Evolutionary conservation across 192 early-diverging fungal species (phyloP).

Genomic region (Coemansia sp.): DNA sequence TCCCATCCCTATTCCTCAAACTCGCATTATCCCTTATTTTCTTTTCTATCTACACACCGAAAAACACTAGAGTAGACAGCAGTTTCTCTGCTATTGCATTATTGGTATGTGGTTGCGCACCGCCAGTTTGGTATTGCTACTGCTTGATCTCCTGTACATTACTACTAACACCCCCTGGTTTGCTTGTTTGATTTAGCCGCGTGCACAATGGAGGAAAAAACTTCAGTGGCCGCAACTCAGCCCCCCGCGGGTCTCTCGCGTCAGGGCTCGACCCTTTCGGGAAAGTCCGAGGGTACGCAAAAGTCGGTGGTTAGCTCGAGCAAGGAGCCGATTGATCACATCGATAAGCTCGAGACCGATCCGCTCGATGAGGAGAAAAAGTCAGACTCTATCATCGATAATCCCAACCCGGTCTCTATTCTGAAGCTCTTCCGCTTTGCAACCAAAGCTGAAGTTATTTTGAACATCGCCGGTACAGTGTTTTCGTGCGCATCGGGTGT

Average conservation of each 20-base stretch:
- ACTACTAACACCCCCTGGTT: background rate
- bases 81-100: background rate
- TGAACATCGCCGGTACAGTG: constrained; percentile 52
- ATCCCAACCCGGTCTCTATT: constrained; percentile 43
- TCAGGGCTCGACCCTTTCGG: constrained; percentile 4
- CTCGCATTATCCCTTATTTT: background rate
- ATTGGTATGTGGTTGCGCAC: background rate
- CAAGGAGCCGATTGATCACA: constrained; percentile 9
- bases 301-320: background rate
- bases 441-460: constrained; percentile 56
- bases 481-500: constrained; percentile 48
- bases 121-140: background rate
- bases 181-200: constrained; percentile 2
- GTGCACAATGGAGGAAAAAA: constrained; percentile 8
- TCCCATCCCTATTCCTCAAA: background rate
- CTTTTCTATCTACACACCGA: background rate
- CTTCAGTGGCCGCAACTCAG: background rate
- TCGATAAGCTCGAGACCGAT: constrained; percentile 18
- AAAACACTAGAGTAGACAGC: background rate
- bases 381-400: background rate
- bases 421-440: constrained; percentile 71
- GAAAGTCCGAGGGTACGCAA: background rate
- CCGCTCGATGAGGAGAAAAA: background rate
- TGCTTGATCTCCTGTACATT: background rate
- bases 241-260: constrained; percentile 2